Base-by-base conservation (phyloP, 2,329 filamentous ascomycete species). In the Aspergillus texensis region DNA sequence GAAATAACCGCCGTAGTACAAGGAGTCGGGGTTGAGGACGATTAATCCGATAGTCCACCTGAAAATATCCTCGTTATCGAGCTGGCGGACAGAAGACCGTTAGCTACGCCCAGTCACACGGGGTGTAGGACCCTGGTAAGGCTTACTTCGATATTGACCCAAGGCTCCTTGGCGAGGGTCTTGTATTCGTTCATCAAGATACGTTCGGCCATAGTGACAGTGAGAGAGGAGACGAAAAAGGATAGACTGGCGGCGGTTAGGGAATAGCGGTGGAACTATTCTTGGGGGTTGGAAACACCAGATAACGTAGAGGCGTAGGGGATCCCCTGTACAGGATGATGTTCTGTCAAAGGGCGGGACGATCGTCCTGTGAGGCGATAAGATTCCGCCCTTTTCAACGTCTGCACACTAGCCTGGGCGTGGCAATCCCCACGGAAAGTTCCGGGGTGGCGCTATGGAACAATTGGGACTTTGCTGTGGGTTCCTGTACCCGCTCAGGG, bases 1-100 rank as follows among this genome's bases (percentile, higher is more conserved):
- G 78, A 97, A 93, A 79, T 97, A 99, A 68, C 91, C 95, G 64
- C 94, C 94, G 72, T 97, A 90, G 83, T 96, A 98, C 68, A 91
- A 85, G 66, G 93, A 97, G 71, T 97, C 94, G 0, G 92, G 88
- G 79, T 98, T 98, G 72, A 97, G 87, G 43, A 97, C 92, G 81
- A 97, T 94, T 62, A 99, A 87, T 4, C 91, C 94, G 55, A 98
- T 83, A 65, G 88, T 89, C 94, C 95, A 98, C 67, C 89, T 86
- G 75, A 96, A 90, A 66, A 98, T 88, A 76, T 95, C 93, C n/a
- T 89, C 86, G 72, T 93, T 87, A 68, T 93, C 86, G 41, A 93
- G 84, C 87, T 95, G 72, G 24, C 72, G 36, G 30, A 19, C 26
- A 24, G n/a, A 46, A 48, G 57, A 30, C 53, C 28, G 41, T 61